Evolutionary conservation across 2,329 filamentous ascomycete genomes (phyloP).

Genomic region (Ophiostoma tasmaniense): DNA sequence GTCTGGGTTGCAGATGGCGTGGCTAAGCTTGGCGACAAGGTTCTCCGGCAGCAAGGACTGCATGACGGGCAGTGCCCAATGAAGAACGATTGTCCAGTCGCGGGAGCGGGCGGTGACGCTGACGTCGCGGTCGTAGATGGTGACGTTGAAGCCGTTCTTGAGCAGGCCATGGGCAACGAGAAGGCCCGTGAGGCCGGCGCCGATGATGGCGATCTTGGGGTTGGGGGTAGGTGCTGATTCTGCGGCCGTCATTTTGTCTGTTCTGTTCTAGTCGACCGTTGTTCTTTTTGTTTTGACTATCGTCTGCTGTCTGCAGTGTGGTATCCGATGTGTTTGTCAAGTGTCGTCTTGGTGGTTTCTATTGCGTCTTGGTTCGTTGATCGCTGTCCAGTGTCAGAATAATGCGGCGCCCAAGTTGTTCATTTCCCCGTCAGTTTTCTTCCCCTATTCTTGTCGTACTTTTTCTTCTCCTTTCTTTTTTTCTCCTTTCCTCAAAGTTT

Average conservation of each 20-base stretch:
- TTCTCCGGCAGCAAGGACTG: constrained; percentile 27
- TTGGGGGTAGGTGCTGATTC: neutral
- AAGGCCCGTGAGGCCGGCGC: constrained; percentile 32
- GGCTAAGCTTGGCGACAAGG: constrained; percentile 23
- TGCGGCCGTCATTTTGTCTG: neutral
- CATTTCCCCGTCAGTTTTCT: neutral
- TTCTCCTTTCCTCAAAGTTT: neutral
- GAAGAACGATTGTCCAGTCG: constrained; percentile 34
- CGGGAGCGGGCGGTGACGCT: constrained; percentile 26
- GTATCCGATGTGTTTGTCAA: no score
- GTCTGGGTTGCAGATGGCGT: constrained; percentile 30
- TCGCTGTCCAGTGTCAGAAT: no score
- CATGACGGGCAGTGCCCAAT: constrained; percentile 33
- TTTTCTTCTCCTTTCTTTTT: neutral
- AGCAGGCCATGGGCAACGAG: constrained; percentile 31
- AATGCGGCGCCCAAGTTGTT: neutral
- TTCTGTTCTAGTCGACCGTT: neutral
- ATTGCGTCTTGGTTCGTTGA: neutral
- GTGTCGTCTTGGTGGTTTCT: neutral
- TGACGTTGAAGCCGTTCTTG: constrained; percentile 30
- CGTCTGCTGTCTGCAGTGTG: no score
- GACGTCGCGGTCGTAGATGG: constrained; percentile 28
- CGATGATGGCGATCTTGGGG: constrained; percentile 29
- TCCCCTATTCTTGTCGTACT: no score
- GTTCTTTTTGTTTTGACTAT: neutral